A percentile compares a stretch with the other conserved stretches of the same genome.
Evolutionary conservation across 345 rosid species (phyloP).

Genomic region (Eucalyptus polyanthemos): DNA sequence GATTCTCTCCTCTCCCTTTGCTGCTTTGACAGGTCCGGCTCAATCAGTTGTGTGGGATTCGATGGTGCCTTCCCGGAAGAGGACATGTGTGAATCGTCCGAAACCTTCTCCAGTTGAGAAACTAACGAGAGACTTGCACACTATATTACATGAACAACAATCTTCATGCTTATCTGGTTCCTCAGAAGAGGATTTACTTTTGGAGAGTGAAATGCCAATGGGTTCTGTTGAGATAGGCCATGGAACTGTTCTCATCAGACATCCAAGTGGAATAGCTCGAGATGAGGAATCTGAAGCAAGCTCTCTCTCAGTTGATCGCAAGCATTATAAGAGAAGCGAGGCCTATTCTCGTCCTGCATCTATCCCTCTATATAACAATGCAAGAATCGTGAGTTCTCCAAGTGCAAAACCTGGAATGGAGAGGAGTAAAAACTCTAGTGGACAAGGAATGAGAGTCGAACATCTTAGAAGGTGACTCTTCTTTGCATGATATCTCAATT

Average conservation of each 20-base stretch:
- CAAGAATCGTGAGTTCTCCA: conserved; percentile 10
- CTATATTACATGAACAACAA: conserved; percentile 88
- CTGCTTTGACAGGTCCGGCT: conserved; percentile 49
- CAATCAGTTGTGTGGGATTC: conserved; percentile 89
- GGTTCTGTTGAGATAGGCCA: conserved; percentile 97
- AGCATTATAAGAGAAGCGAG: conserved; percentile 31
- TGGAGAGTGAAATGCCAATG: conserved; percentile 85
- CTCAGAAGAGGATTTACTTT: conserved; percentile 90
- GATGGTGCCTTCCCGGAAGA: conserved; percentile 82
- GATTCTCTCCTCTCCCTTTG: background rate
- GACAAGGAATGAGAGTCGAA: conserved; percentile 39
- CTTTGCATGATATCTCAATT: background rate
- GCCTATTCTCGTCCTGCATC: conserved; percentile 47
- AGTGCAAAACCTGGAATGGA: conserved; percentile 9
- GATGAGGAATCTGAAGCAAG: conserved; percentile 99
- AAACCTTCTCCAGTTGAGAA: conserved; percentile 88
- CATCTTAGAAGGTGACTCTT: conserved; percentile 44
- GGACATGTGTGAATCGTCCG: conserved; percentile 80
- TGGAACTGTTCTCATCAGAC: conserved; percentile 90
- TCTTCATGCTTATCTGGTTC: conserved; percentile 84
- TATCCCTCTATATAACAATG: conserved; percentile 24
- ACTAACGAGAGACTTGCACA: conserved; percentile 82
- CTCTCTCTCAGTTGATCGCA: conserved; percentile 83
- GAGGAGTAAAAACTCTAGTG: conserved; percentile 19
- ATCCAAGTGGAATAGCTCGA: conserved; percentile 74